Percentiles rank a stretch among this genome's conserved stretches.
Evolutionary conservation across 2,329 filamentous ascomycete species (phyloP).

Genomic region (Clonostachys byssicola): DNA sequence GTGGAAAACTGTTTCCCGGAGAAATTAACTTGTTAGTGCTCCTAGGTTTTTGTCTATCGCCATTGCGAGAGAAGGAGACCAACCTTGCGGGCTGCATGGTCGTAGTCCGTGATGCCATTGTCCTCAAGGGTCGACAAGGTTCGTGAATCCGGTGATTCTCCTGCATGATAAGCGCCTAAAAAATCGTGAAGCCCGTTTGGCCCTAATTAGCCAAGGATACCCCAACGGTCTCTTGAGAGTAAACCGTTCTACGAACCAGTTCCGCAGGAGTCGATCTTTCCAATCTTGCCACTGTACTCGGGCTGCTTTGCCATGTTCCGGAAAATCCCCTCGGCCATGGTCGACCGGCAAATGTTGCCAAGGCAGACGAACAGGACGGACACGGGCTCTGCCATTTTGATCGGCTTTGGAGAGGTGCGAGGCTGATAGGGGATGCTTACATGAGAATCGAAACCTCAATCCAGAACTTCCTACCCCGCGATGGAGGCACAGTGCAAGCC

Average conservation of each 20-base stretch:
- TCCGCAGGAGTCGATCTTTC: constrained; percentile 79
- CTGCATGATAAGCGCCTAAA: constrained; percentile 74
- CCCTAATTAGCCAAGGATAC: not conserved
- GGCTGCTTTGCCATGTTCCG: constrained; percentile 61
- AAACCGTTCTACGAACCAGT: constrained; percentile 47
- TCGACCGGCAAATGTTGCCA: constrained; percentile 91
- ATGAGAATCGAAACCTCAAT: no score
- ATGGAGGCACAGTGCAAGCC: no score
- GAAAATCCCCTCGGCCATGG: constrained; percentile 97
- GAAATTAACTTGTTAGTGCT: no score
- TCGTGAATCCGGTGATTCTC: constrained; percentile 72
- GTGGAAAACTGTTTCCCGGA: constrained; percentile 28
- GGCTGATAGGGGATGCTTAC: no score
- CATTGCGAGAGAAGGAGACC: constrained; percentile 6
- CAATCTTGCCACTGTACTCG: constrained; percentile 56
- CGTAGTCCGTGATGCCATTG: constrained; percentile 74
- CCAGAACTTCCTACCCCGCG: no score
- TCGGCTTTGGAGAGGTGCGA: not conserved
- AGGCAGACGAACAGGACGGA: constrained; percentile 93
- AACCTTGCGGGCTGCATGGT: constrained; percentile 74
- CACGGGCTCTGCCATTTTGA: constrained; percentile 34
- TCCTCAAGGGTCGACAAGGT: constrained; percentile 74
- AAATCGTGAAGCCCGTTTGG: not conserved
- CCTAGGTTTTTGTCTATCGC: not conserved
- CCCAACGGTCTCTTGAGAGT: not conserved